Percentiles rank a stretch among this genome's conserved stretches.
phyloP scores from a whole-genome alignment of 1,284 basidiomycete genomes.

The Anthracocystis walkeri region DNA sequence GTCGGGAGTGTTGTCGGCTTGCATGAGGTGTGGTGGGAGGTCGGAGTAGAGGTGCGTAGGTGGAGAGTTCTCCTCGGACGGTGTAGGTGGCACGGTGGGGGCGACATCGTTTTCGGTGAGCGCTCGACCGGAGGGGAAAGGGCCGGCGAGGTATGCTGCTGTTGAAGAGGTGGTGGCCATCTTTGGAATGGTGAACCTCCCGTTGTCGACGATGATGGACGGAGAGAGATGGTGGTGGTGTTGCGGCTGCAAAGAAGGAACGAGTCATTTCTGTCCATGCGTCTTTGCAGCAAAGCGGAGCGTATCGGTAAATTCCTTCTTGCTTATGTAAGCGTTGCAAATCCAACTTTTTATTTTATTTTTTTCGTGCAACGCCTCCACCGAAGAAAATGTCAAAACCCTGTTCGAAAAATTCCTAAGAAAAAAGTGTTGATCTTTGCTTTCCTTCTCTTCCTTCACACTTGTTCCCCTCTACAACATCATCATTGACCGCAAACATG shows the following conservation, averaged over 20 bases:
- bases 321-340: conserved; percentile 11
- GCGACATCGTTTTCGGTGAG: conserved; percentile 38
- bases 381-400: conserved; percentile 17
- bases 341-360: not conserved
- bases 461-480: conserved; percentile 4
- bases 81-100: conserved; percentile 32
- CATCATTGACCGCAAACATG: conserved; percentile 13
- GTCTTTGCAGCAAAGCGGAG: too few relatives aligned
- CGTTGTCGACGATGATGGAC: not conserved
- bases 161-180: conserved; percentile 18
- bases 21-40: conserved; percentile 77
- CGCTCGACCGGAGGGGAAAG: conserved; percentile 47
- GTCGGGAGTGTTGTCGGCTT: conserved; percentile 83
- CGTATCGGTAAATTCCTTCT: conserved; percentile 7
- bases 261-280: conserved; percentile 6
- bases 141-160: conserved; percentile 44
- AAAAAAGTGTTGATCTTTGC: conserved; percentile 13
- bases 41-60: conserved; percentile 74
- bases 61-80: conserved; percentile 22
- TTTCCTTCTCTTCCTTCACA: not conserved
- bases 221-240: not conserved
- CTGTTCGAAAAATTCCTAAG: conserved; percentile 10
- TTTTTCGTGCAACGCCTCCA: not conserved
- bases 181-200: not conserved
- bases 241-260: not conserved